A percentile compares a stretch with the other conserved stretches of the same genome.
Conservation (phyloP, 768 basidiomycete species). For the Amanita polypyramis region DNA sequence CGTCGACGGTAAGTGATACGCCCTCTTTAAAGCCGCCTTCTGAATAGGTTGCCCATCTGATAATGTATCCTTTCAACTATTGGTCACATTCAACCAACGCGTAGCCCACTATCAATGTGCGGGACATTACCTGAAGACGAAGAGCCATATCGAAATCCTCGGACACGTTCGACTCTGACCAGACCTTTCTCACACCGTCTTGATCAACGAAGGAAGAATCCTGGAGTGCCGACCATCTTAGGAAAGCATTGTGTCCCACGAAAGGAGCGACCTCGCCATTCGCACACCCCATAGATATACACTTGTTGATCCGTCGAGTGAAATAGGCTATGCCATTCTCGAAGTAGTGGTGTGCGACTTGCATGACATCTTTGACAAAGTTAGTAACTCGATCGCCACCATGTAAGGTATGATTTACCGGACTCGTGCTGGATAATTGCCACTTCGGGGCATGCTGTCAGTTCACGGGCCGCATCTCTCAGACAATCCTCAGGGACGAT, state of each 20-base stretch:
- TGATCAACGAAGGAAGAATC: slow-evolving; percentile 70
- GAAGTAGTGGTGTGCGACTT: slow-evolving; percentile 83
- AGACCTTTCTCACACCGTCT: slow-evolving; percentile 61
- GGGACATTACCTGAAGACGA: slow-evolving; percentile 34
- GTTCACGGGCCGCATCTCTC: slow-evolving; percentile 80
- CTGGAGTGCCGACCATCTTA: slow-evolving; percentile 84
- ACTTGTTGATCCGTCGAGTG: slow-evolving; percentile 78
- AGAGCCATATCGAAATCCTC: slow-evolving; percentile 82
- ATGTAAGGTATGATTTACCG: slow-evolving; percentile 28
- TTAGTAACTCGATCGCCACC: slow-evolving; percentile 4
- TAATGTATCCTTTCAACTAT: slow-evolving; percentile 55
- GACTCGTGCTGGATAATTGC: slow-evolving; percentile 89
- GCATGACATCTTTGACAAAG: slow-evolving; percentile 60
- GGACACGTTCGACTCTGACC: slow-evolving; percentile 76
- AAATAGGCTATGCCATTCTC: slow-evolving; percentile 88
- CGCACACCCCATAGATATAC: slow-evolving; percentile 69
- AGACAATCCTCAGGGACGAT: slow-evolving; percentile 84
- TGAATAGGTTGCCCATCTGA: slow-evolving; percentile 81
- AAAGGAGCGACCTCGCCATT: slow-evolving; percentile 80
- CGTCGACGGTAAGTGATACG: slow-evolving; percentile 80
- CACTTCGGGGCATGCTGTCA: slow-evolving; percentile 71
- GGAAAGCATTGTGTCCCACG: slow-evolving; percentile 83
- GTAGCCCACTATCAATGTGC: neutral
- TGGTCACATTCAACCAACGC: neutral
- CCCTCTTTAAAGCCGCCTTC: slow-evolving; percentile 86